Evolutionary conservation across 2,329 filamentous ascomycete species (phyloP).

Genomic region (Arthrinium puccinioides): DNA sequence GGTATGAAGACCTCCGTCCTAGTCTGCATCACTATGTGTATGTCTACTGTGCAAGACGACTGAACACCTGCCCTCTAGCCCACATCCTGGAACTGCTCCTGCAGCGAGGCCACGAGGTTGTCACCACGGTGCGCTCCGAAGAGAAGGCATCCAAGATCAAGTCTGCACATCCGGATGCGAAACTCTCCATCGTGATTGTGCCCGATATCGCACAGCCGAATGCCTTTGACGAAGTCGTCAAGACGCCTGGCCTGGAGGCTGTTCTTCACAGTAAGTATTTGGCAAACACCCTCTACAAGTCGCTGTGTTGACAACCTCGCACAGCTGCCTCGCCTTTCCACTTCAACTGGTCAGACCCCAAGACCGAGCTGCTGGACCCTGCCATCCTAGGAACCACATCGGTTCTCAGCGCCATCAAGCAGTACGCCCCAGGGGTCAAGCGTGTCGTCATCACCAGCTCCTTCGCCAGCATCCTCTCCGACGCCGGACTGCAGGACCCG

Average conservation of each 20-base stretch:
- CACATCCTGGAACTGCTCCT: slow-evolving; percentile 50
- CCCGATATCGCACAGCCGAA: slow-evolving; percentile 67
- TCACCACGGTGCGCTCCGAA: slow-evolving; percentile 49
- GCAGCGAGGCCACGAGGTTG: slow-evolving; percentile 39
- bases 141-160: slow-evolving; percentile 46
- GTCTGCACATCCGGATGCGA: slow-evolving; percentile 36
- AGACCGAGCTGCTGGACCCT: slow-evolving; percentile 49
- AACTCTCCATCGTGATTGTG: slow-evolving; percentile 53
- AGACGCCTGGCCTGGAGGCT: slow-evolving; percentile 41
- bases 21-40: no score
- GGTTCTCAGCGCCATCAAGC: slow-evolving; percentile 63
- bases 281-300: background rate
- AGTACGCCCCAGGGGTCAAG: slow-evolving; percentile 52
- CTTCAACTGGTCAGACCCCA: slow-evolving; percentile 41
- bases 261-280: slow-evolving; percentile 42
- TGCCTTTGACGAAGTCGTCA: slow-evolving; percentile 63
- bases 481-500: slow-evolving; percentile 27
- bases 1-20: slow-evolving; percentile 21
- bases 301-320: background rate
- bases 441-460: slow-evolving; percentile 59
- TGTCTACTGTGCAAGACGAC: no score
- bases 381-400: slow-evolving; percentile 56
- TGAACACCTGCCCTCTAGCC: slow-evolving; percentile 28
- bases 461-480: slow-evolving; percentile 44
- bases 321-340: slow-evolving; percentile 49